Conservation (phyloP, 176 grass and related monocot species). For the Oropetium thomaeum region DNA sequence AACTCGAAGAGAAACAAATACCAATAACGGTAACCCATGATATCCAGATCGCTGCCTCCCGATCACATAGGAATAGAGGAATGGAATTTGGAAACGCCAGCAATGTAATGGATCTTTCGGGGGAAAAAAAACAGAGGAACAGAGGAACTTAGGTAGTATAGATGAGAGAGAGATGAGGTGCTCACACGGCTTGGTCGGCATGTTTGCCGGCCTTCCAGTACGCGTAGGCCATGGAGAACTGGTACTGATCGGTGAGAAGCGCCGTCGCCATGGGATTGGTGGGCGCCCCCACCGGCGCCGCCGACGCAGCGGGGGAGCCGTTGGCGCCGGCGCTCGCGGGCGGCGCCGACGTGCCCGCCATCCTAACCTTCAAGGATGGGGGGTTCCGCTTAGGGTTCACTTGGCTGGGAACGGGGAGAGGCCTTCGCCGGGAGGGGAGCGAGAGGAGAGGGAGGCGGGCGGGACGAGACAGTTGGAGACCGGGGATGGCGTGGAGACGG, state of each 20-base stretch:
- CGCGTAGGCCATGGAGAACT: slow-evolving; percentile 99
- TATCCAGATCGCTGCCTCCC: slow-evolving; percentile 19
- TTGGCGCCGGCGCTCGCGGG: slow-evolving; percentile 33
- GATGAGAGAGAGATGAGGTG: background rate
- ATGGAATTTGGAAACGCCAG: too few species aligned
- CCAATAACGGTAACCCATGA: background rate
- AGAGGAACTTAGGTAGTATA: background rate
- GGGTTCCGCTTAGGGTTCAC: slow-evolving; percentile 14
- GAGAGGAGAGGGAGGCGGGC: background rate
- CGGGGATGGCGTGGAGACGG: background rate
- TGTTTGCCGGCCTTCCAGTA: slow-evolving; percentile 98
- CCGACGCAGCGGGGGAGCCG: slow-evolving; percentile 35
- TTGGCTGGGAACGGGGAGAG: slow-evolving; percentile 6
- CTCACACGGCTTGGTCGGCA: slow-evolving; percentile 91
- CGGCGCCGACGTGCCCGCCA: slow-evolving; percentile 16
- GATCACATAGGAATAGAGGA: slow-evolving; percentile 7
- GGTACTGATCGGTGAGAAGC: slow-evolving; percentile 95
- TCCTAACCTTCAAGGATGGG: background rate
- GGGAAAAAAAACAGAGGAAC: too few species aligned
- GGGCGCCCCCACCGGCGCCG: slow-evolving; percentile 43
- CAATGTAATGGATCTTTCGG: too few species aligned
- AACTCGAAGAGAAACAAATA: background rate
- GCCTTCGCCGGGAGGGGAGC: background rate
- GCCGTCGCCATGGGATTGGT: slow-evolving; percentile 99
- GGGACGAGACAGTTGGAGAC: slow-evolving; percentile 33